Conservation (phyloP, 2,329 filamentous ascomycete genomes). For the Cytospora schulzeri region DNA sequence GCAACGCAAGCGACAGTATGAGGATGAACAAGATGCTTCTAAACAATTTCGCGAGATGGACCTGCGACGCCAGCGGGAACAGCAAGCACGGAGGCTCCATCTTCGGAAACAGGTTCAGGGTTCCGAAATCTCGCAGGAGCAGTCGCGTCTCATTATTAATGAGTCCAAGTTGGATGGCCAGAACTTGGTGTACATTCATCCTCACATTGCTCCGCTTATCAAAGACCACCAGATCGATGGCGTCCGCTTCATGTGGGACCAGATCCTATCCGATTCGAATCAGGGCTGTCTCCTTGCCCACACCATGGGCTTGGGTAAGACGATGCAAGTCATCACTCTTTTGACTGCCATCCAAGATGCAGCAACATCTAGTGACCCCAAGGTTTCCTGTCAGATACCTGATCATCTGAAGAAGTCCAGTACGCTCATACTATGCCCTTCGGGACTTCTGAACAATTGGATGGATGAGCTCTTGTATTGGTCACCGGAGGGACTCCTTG, state of each 20-base stretch:
- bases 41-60: conserved; percentile 59
- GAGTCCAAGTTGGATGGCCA: conserved; percentile 62
- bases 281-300: conserved; percentile 85
- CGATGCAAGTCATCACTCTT: conserved; percentile 87
- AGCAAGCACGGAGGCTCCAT: conserved; percentile 54
- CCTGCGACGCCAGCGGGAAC: conserved; percentile 53
- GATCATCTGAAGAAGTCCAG: conserved; percentile 60
- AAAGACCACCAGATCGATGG: conserved; percentile 82
- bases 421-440: conserved; percentile 75
- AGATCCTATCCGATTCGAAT: conserved; percentile 65
- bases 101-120: conserved; percentile 49
- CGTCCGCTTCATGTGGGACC: conserved; percentile 86
- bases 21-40: conserved; percentile 42
- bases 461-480: conserved; percentile 73
- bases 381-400: conserved; percentile 69
- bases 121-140: conserved; percentile 47
- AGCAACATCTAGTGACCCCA: conserved; percentile 57
- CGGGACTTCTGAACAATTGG: conserved; percentile 81
- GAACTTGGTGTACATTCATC: conserved; percentile 64
- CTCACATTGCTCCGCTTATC: conserved; percentile 64
- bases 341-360: conserved; percentile 73
- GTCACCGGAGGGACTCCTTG: conserved; percentile 60
- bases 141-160: conserved; percentile 64
- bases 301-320: conserved; percentile 91
- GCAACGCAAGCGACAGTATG: conserved; percentile 35